Conservation (phyloP, 305 asterid genomes). For the Fraxinus nigra region DNA sequence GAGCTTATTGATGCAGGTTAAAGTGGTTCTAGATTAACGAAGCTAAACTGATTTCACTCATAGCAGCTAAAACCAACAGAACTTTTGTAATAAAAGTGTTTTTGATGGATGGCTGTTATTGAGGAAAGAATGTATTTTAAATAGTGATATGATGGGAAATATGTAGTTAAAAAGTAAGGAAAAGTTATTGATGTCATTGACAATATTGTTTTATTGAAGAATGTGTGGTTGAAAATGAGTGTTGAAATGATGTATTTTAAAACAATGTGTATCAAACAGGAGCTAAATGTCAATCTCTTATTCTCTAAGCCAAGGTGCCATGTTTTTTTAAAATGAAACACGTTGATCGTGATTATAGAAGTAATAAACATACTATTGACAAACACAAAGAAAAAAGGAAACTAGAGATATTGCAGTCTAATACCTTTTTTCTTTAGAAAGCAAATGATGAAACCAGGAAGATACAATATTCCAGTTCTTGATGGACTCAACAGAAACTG, state of each 20-base stretch:
- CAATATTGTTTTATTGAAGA: no score
- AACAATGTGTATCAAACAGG: no score
- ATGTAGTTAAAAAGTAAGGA: no score
- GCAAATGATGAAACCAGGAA: conserved; percentile 12
- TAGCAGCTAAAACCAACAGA: background rate
- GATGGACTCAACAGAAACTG: conserved; percentile 37
- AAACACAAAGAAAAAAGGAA: background rate
- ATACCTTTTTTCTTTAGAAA: conserved; percentile 46
- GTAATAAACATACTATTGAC: background rate
- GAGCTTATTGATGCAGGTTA: background rate
- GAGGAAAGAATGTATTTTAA: no score
- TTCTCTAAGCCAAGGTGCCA: background rate
- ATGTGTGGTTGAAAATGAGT: no score
- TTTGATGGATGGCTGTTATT: no score
- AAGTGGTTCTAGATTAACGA: background rate
- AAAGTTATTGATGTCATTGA: no score
- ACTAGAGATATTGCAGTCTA: background rate
- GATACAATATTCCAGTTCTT: conserved; percentile 33
- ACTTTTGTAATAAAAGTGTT: background rate
- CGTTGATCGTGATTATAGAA: background rate
- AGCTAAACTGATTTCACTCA: background rate
- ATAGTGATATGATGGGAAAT: no score
- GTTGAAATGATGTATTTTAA: no score
- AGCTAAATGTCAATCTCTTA: background rate
- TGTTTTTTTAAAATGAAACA: background rate